Evolutionary conservation across 2,329 filamentous ascomycete species (phyloP), one percentile per base, ranked within the genome.

Genomic region (Aspergillus intermedius): DNA sequence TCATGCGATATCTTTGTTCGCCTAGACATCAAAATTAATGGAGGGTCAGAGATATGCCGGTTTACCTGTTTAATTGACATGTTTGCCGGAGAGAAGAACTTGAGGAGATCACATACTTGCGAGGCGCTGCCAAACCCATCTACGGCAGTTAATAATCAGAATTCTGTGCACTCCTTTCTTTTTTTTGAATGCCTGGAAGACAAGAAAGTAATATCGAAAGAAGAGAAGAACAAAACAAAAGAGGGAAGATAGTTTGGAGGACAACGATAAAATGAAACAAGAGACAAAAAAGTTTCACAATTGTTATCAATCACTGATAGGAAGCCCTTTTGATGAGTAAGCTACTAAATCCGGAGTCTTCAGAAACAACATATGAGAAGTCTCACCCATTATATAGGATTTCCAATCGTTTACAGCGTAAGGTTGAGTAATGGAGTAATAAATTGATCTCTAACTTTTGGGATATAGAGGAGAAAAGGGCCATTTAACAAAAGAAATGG

Each of bases 1-100:
- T 98, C 93, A 66, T 86, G 79, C 57, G 86, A 86, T 64, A 97
- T 83, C 73, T 91, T 95, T 43, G 77, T 77, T 59, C 73, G 76
- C 60, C 79, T 82, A 58, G 56, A 51, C 41, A 48, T 22, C 37
- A 40, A 21, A 40, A 1, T 13, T 30, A 4, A 30, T 30, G 4
- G 4, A 30, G 10, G 10, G n/a, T 34, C n/a, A 34, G n/a, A 21
- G 15, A 30, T 32, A 32, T 44, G 42, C n/a, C 15, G 17, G 46
- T 25, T 43, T 39, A 25, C 8, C 28, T 51, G 35, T 49, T 42
- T 22, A 34, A 34, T 37, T 40, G 15, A 37, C 6, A 2, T 5
- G 17, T 25, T 7, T 32, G 12, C 22, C 15, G n/a, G 9, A 39
- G 45, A 15, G 22, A 30, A 17, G 37, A 7, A 4, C 54, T 5